phyloP scores from a whole-genome alignment of 2,329 filamentous ascomycete species.

The Clarireedia hainanense region DNA sequence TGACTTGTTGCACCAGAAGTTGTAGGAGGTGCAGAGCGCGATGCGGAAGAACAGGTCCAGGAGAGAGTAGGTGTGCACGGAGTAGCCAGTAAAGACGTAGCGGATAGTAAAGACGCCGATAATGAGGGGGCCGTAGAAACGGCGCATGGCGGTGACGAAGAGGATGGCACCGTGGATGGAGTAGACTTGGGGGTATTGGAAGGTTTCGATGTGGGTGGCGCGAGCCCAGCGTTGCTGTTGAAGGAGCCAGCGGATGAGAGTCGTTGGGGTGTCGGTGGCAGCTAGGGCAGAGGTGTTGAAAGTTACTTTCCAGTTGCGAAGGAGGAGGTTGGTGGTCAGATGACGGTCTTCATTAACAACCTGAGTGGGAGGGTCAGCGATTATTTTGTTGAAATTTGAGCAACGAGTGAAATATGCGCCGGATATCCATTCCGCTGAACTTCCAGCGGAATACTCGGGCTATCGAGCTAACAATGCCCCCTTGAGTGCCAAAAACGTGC shows the following conservation, averaged over 20 bases:
- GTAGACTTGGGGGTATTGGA: constrained; percentile 31
- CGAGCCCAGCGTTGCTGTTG: constrained; percentile 32
- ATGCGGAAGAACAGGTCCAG: constrained; percentile 27
- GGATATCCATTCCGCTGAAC: background rate
- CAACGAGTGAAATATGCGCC: no score
- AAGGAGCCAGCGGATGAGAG: constrained; percentile 29
- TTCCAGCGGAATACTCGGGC: background rate
- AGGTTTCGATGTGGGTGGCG: constrained; percentile 31
- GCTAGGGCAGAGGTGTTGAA: constrained; percentile 30
- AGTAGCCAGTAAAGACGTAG: constrained; percentile 27
- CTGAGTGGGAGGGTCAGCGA: background rate
- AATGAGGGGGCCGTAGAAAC: constrained; percentile 28
- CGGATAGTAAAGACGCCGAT: constrained; percentile 25
- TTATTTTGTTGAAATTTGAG: background rate
- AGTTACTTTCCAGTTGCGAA: constrained; percentile 30
- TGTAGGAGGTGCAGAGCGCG: constrained; percentile 26
- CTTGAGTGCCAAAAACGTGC: no score
- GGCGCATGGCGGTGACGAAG: constrained; percentile 29
- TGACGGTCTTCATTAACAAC: constrained; percentile 34
- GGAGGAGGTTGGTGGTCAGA: constrained; percentile 31
- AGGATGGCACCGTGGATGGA: constrained; percentile 29
- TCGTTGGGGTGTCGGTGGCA: constrained; percentile 32
- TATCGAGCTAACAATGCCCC: no score
- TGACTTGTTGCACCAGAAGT: constrained; percentile 25
- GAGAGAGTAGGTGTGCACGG: constrained; percentile 25